Base-by-base conservation (phyloP, 805 yeast species). In the Ogataea trehaloabstinens region DNA sequence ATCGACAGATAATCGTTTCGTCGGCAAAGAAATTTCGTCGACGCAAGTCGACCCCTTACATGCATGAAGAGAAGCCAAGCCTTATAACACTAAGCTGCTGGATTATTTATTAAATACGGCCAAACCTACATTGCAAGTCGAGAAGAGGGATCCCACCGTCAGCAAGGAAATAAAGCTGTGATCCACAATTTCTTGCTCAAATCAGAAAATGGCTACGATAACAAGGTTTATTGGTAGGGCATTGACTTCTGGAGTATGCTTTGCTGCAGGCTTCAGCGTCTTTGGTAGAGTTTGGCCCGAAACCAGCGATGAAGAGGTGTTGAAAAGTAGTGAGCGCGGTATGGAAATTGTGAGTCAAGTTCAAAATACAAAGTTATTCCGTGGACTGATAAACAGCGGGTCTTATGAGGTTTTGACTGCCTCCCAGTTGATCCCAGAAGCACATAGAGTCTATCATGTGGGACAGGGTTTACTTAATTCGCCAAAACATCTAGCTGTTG, bases 381-480 rank as follows among this genome's bases (percentile, higher is more conserved):
- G 37, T 38, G 37, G 38, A 30, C 52, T 56, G 25, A 34, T 35
- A 2, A 38, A 42, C 2, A 54, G 58, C 45, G 57, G 47, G 10
- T 44, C 55, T 12, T 67, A 42, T 40, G 45, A 46, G 5, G 35
- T 46, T 24, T 45, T 56, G 20, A 40, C 58, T 1, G 71, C 69
- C 19, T 71, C 78, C 2, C 64, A 71, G 15, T 51, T 66, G 19
- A 66, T 82, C 28, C 88, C 89, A 0, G 66, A 60, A 31, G 78
- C 77, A 6, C 88, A 83, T 52, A 73, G 71, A 27, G 52, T 56
- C 2, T 75, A 82, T 54, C 84, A 82, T 60, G 87, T 84, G 7
- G 80, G 84, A 0, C 76, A 80, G 35, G 95, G 95, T 0, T 60
- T 85, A 6, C 63, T 88, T 35, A 77, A 76, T 48, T 90, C 95